Conservation (phyloP, 2,329 filamentous ascomycete species). For the Zalaria obscura region DNA sequence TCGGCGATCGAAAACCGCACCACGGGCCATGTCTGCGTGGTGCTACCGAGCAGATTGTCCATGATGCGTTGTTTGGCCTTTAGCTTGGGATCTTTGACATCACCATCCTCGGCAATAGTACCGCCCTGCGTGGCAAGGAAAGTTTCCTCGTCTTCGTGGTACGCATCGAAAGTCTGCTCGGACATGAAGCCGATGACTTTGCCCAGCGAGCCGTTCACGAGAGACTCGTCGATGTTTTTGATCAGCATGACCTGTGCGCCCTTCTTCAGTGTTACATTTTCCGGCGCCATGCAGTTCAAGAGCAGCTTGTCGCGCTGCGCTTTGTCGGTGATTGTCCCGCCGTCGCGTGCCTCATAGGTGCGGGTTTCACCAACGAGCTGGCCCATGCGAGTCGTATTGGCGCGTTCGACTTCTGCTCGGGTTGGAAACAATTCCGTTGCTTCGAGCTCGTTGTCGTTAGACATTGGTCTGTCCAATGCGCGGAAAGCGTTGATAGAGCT, state of each 20-base stretch:
- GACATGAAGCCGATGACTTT: conserved; percentile 73
- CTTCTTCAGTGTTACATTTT: conserved; percentile 65
- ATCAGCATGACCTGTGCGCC: conserved; percentile 99
- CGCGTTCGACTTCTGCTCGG: conserved; percentile 72
- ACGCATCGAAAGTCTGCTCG: conserved; percentile 45
- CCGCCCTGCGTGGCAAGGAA: conserved; percentile 34
- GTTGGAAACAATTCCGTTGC: conserved; percentile 93
- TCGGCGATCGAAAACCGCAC: conserved; percentile 74
- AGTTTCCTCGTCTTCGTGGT: conserved; percentile 42
- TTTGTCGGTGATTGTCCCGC: conserved; percentile 52
- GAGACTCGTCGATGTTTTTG: conserved; percentile 88
- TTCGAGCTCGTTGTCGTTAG: conserved; percentile 59
- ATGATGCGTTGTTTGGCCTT: conserved; percentile 36
- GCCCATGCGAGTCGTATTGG: conserved; percentile 62
- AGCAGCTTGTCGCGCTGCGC: conserved; percentile 62
- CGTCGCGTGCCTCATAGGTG: conserved; percentile 61
- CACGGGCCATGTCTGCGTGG: conserved; percentile 56
- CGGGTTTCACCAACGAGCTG: conserved; percentile 54
- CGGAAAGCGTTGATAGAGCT: conserved; percentile 66
- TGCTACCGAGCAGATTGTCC: conserved; percentile 31
- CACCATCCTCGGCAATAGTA: conserved; percentile 28
- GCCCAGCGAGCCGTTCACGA: conserved; percentile 90
- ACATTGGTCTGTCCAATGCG: conserved; percentile 48
- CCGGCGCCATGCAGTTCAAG: conserved; percentile 85
- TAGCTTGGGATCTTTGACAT: conserved; percentile 17